Conservation (phyloP, 2,329 filamentous ascomycete genomes). For the Podosphaera xanthii region DNA sequence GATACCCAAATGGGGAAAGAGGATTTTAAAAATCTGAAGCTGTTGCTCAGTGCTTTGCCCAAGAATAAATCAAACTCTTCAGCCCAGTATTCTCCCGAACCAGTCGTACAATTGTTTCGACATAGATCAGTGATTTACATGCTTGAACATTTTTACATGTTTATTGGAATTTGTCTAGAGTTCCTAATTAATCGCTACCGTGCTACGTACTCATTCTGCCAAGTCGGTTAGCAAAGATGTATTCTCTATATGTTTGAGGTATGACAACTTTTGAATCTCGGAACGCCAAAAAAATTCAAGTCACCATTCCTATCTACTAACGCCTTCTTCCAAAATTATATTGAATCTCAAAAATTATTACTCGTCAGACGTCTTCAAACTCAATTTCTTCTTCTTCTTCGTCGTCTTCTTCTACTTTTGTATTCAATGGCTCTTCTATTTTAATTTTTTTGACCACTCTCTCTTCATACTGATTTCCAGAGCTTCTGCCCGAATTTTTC, state of each 20-base stretch:
- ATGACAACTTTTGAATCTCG: not conserved
- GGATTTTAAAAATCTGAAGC: too few species aligned
- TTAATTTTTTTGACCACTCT: conserved; percentile 36
- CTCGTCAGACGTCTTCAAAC: conserved; percentile 29
- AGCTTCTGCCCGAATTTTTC: conserved; percentile 15
- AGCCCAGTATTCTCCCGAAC: too few species aligned
- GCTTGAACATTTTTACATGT: too few species aligned
- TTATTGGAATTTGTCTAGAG: too few species aligned
- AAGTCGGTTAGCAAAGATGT: too few species aligned
- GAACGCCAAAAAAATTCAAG: conserved; percentile 1
- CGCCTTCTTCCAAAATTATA: not conserved
- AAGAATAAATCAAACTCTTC: too few species aligned
- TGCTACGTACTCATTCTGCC: not conserved
- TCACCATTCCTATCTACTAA: not conserved
- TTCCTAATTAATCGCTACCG: too few species aligned
- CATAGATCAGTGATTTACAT: too few species aligned
- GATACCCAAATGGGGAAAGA: too few species aligned
- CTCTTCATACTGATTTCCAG: conserved; percentile 19
- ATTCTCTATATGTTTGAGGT: too few species aligned
- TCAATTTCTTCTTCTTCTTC: conserved; percentile 31
- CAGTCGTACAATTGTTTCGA: too few species aligned
- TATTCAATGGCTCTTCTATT: conserved; percentile 24
- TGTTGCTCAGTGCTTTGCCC: too few species aligned
- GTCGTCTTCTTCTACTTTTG: conserved; percentile 22
- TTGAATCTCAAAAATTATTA: not conserved